Evolutionary conservation across 768 basidiomycete species (phyloP).

Genomic region (Amanita molliuscula): DNA sequence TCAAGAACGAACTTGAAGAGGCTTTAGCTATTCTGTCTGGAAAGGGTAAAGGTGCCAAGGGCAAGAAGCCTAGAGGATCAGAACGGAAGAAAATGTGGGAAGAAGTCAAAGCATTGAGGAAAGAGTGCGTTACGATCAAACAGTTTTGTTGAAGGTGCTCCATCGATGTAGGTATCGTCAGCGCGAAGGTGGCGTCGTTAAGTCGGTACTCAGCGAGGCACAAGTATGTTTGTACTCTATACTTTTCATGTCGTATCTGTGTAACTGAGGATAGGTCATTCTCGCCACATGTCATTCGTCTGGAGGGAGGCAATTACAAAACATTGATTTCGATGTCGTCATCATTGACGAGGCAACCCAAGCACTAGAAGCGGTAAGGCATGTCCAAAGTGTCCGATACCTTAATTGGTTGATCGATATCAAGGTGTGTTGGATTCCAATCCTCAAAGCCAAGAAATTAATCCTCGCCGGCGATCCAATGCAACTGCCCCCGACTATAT

Average conservation of each 20-base stretch:
- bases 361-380: slow-evolving; percentile 80
- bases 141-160: not conserved
- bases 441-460: slow-evolving; percentile 84
- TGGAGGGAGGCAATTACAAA: slow-evolving; percentile 71
- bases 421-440: slow-evolving; percentile 91
- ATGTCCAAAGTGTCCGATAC: not conserved
- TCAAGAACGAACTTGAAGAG: slow-evolving; percentile 76
- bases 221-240: slow-evolving; percentile 33
- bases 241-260: not conserved
- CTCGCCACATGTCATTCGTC: slow-evolving; percentile 93
- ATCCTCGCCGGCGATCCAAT: slow-evolving; percentile 92
- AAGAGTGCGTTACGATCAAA: slow-evolving; percentile 55
- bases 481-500: slow-evolving; percentile 90
- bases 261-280: slow-evolving; percentile 46
- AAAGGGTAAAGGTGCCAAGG: slow-evolving; percentile 66
- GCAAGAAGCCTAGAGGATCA: slow-evolving; percentile 55
- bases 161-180: slow-evolving; percentile 60
- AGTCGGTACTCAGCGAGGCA: slow-evolving; percentile 68
- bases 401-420: slow-evolving; percentile 1
- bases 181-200: slow-evolving; percentile 78
- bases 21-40: slow-evolving; percentile 56
- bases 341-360: slow-evolving; percentile 99
- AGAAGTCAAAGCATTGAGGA: slow-evolving; percentile 75
- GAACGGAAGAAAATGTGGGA: slow-evolving; percentile 84
- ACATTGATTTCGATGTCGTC: slow-evolving; percentile 79